Conservation (phyloP, 164 flowering plant genomes). For the Magnolia officinalis region DNA sequence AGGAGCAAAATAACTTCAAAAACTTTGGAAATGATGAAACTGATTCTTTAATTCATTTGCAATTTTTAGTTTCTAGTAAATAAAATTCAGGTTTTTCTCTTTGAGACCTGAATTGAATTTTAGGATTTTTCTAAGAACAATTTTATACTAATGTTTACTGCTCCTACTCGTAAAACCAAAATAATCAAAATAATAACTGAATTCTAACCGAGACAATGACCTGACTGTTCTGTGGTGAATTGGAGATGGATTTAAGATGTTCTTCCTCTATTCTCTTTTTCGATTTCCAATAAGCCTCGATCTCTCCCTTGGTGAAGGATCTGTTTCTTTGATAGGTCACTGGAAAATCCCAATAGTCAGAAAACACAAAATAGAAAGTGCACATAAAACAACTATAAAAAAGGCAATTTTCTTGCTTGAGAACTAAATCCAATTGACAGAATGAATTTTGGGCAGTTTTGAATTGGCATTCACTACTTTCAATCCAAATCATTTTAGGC, state of each 20-base stretch:
- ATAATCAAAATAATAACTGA: no score
- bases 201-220: slow-evolving; percentile 1
- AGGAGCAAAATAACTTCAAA: background rate
- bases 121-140: background rate
- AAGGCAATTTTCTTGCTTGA: no score
- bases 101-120: background rate
- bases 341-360: slow-evolving; percentile 21
- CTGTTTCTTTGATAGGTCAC: slow-evolving; percentile 49
- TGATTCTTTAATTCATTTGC: background rate
- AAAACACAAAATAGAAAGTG: background rate
- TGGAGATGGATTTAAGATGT: slow-evolving; percentile 42
- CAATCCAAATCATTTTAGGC: no score
- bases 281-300: slow-evolving; percentile 63
- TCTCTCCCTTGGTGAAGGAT: slow-evolving; percentile 71
- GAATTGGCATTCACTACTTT: no score
- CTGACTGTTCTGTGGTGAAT: slow-evolving; percentile 15
- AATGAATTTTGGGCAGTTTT: no score
- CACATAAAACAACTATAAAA: background rate
- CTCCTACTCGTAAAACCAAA: background rate
- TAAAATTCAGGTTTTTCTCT: background rate
- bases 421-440: no score
- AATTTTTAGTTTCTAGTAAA: background rate
- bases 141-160: background rate
- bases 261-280: slow-evolving; percentile 64
- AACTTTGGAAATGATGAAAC: background rate